Percentiles rank a stretch among this genome's conserved stretches.
phyloP scores from a whole-genome alignment of 2,329 filamentous ascomycete species.

The Mollisia scopiformis region DNA sequence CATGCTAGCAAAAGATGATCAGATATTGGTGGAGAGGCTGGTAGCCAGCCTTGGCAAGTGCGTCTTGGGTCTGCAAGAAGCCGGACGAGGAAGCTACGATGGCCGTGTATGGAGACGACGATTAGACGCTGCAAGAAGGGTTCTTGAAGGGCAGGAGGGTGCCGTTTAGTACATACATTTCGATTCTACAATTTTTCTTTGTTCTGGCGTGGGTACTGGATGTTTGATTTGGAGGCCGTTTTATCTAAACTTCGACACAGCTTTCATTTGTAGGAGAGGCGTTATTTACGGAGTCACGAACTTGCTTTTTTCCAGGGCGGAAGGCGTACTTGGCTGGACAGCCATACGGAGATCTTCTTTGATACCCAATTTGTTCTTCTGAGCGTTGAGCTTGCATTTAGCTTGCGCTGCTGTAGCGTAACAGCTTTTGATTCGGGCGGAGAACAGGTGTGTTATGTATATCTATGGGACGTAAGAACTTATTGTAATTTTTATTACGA shows the following conservation, averaged over 20 bases:
- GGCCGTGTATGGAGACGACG: slow-evolving; percentile 68
- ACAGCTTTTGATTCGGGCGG: background rate
- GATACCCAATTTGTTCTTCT: slow-evolving; percentile 26
- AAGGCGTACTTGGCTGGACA: slow-evolving; percentile 17
- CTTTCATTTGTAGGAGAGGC: background rate
- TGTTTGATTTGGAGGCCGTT: background rate
- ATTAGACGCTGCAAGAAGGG: slow-evolving; percentile 73
- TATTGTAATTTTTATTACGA: background rate
- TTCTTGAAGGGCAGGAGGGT: slow-evolving; percentile 71
- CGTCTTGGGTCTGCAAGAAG: slow-evolving; percentile 60
- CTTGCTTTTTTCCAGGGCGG: background rate
- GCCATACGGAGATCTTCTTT: slow-evolving; percentile 18
- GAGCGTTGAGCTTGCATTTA: background rate
- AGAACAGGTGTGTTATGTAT: background rate
- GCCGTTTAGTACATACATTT: slow-evolving; percentile 17
- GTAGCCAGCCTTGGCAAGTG: slow-evolving; percentile 63
- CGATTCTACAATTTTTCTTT: background rate
- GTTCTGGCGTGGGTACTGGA: background rate
- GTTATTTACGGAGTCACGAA: background rate
- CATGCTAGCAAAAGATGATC: slow-evolving; percentile 52
- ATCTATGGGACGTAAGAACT: background rate
- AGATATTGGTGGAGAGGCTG: slow-evolving; percentile 60
- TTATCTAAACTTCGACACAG: background rate
- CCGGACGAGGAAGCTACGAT: slow-evolving; percentile 57
- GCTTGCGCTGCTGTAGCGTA: background rate